Evolutionary conservation across 1,284 basidiomycete genomes (phyloP), one percentile per base, ranked within the genome.

Genomic region (Pyrrhoderma noxium): DNA sequence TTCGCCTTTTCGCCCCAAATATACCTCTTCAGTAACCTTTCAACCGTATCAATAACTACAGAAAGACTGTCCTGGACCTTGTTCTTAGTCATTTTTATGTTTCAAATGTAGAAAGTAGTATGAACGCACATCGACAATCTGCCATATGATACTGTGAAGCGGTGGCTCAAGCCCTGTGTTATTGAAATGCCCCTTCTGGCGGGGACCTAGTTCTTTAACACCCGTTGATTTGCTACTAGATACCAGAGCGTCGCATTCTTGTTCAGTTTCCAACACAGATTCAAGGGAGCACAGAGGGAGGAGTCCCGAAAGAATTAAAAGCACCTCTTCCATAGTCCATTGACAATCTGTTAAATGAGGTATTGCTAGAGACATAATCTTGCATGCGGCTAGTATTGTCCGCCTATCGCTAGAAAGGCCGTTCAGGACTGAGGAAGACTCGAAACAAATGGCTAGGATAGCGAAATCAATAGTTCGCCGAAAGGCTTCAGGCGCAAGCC

Each of bases 391-490:
- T 55, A 83, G 80, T 8, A 88, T 63, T 14, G 82, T 74, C n/a
- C 77, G 73, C 45, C 74, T 68, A 56, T 80, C 81, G 5, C 72
- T 67, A 25, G 73, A 69, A 1, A 75, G 76, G 4, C 85, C 84
- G 52, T 89, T 88, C 50, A 78, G 58, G 8, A 74, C 62, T 5
- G 93, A 74, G 0, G 79, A 61, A 0, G 77, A 77, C 62, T 93
- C 86, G 59, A 87, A 93, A 18, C 70, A 67, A 1, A 94, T 65
- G 0, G 80, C 74, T 0, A 74, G 67, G 3, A 89, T 70, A 1
- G 81, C 76, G 14, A 85, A 65, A 60, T 94, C 90, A 37, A 94
- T 61, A 3, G 77, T 71, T 31, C 76, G 73, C 11, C 88, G 79
- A 2, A 82, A 72, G 40, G 71, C 74, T 60, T 89, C 86, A 0